These are phyloP conservation scores for Penicillium sp. DNA, from an alignment of 2,329 filamentous ascomycete genomes.

Conservation along the genomic window DNA sequence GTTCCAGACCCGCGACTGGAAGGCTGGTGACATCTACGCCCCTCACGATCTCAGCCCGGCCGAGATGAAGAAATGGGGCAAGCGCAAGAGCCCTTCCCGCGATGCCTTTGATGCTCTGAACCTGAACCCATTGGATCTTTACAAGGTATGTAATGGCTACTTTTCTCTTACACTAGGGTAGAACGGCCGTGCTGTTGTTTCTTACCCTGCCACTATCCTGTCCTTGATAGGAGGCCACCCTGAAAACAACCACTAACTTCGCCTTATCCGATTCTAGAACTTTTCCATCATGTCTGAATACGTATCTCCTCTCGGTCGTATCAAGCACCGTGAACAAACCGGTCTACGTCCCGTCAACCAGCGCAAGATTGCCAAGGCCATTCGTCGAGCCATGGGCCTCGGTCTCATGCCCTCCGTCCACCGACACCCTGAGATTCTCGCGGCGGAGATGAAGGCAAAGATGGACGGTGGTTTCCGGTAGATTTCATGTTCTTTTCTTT, in stretches of 20 bases:
- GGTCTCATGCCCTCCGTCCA: constrained; percentile 92
- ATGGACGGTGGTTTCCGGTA: constrained; percentile 31
- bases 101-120: constrained; percentile 82
- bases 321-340: constrained; percentile 74
- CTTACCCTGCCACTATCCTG: not conserved
- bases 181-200: not conserved
- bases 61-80: constrained; percentile 82
- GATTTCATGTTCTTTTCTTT: not conserved
- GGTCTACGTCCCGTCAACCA: constrained; percentile 88
- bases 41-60: constrained; percentile 79
- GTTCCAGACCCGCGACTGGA: constrained; percentile 67
- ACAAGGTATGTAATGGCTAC: constrained; percentile 66
- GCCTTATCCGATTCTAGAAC: constrained; percentile 65
- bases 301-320: constrained; percentile 81
- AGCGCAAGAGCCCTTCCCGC: constrained; percentile 55
- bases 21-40: constrained; percentile 80
- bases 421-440: constrained; percentile 79
- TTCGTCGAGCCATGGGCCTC: constrained; percentile 83
- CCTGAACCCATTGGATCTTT: constrained; percentile 79
- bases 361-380: constrained; percentile 88
- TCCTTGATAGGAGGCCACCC: not conserved
- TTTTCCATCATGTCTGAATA: constrained; percentile 90
- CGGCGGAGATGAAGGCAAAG: constrained; percentile 39
- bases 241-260: constrained; percentile 13
- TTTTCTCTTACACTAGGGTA: not conserved